phyloP scores from a whole-genome alignment of 1,284 basidiomycete genomes.

The Cryptococcus sp. region DNA sequence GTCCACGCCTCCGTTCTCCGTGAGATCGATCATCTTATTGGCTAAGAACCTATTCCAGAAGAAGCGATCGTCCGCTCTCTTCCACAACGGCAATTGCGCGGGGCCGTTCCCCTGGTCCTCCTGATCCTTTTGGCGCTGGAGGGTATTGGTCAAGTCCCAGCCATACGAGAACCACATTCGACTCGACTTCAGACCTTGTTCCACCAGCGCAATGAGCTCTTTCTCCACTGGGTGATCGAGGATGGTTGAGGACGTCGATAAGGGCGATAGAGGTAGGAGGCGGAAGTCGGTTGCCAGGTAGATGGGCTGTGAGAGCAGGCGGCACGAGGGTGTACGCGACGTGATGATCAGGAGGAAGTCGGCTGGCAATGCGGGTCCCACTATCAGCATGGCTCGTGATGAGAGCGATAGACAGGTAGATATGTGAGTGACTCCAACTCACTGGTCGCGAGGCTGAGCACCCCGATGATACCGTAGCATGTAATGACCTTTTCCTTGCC shows the following conservation, averaged over 20 bases:
- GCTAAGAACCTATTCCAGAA: constrained; percentile 89
- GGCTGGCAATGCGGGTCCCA: constrained; percentile 57
- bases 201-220: constrained; percentile 81
- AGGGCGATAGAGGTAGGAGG: constrained; percentile 74
- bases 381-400: constrained; percentile 71
- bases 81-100: constrained; percentile 32
- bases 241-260: constrained; percentile 65
- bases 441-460: constrained; percentile 85
- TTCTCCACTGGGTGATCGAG: constrained; percentile 76
- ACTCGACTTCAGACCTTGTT: constrained; percentile 77
- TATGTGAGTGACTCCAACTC: constrained; percentile 53
- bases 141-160: constrained; percentile 83
- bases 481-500: constrained; percentile 55
- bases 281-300: constrained; percentile 91
- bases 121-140: constrained; percentile 76
- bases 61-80: constrained; percentile 88
- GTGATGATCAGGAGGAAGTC: constrained; percentile 93
- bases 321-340: constrained; percentile 74
- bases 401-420: constrained; percentile 73
- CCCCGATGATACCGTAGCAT: constrained; percentile 80
- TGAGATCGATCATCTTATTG: constrained; percentile 51
- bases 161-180: constrained; percentile 88
- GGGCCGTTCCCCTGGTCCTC: constrained; percentile 70
- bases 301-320: constrained; percentile 79
- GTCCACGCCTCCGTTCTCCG: constrained; percentile 46